Evolutionary conservation across 1,284 basidiomycete species (phyloP).

Genomic region (Naganishia sp.): DNA sequence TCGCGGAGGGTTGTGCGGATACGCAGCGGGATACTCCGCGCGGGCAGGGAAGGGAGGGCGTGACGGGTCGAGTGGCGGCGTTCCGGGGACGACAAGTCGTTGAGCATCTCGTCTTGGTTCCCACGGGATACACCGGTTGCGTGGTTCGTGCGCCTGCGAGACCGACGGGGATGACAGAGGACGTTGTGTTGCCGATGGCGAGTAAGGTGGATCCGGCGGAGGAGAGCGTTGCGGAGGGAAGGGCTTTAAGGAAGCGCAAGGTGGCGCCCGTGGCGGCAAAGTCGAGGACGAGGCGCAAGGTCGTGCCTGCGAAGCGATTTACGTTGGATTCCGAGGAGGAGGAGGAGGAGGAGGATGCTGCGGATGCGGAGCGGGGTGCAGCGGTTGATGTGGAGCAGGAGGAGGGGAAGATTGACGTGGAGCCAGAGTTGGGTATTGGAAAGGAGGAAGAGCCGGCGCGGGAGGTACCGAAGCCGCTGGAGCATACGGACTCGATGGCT

Average conservation of each 20-base stretch:
- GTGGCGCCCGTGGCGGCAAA: background rate
- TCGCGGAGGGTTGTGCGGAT: too few species aligned
- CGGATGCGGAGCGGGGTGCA: background rate
- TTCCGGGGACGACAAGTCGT: slow-evolving; percentile 8
- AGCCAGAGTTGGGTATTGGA: background rate
- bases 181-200: background rate
- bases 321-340: slow-evolving; percentile 14
- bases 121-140: background rate
- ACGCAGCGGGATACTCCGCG: background rate
- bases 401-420: slow-evolving; percentile 1
- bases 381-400: background rate
- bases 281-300: background rate
- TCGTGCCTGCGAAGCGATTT: slow-evolving; percentile 5
- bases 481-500: background rate
- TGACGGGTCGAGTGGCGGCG: slow-evolving; percentile 7
- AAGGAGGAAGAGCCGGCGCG: too few species aligned
- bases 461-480: background rate
- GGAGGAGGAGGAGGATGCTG: background rate
- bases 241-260: slow-evolving; percentile 10
- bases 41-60: background rate
- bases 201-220: too few species aligned
- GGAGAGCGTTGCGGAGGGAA: background rate
- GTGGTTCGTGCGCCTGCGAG: slow-evolving; percentile 1
- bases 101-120: background rate
- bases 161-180: slow-evolving; percentile 11